These are phyloP conservation scores for Microglena sp. DNA, from an alignment of 139 green algal genomes.

Conservation along the genomic window DNA sequence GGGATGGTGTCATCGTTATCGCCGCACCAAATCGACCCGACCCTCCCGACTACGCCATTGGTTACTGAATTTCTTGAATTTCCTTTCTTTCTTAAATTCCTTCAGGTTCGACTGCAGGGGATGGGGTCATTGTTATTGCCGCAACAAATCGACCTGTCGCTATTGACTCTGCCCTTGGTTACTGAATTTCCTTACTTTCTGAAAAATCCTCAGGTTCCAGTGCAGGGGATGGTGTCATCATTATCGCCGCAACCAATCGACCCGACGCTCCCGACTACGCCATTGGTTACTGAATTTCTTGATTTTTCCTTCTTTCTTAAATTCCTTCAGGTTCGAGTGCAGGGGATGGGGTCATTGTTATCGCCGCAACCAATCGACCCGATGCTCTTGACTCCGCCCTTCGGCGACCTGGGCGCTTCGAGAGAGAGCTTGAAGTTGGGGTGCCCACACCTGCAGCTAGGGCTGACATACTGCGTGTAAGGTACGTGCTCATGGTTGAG, in stretches of 20 bases:
- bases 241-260: conserved; percentile 89
- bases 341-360: conserved; percentile 66
- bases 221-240: conserved; percentile 16
- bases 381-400: conserved; percentile 79
- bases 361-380: conserved; percentile 87
- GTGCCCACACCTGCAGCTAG: conserved; percentile 51
- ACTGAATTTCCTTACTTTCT: neutral
- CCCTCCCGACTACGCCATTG: no score
- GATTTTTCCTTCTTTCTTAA: no score
- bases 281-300: no score
- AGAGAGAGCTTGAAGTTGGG: conserved; percentile 84
- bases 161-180: no score
- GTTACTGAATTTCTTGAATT: no score
- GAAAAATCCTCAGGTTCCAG: neutral
- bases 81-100: no score
- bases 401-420: conserved; percentile 84
- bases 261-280: conserved; percentile 73
- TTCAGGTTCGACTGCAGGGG: no score
- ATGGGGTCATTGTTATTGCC: no score
- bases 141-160: conserved; percentile 95
- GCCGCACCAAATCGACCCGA: conserved; percentile 86
- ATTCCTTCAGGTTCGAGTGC: no score
- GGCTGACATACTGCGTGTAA: conserved; percentile 57
- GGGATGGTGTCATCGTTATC: conserved; percentile 44
- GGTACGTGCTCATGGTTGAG: no score